A percentile compares a stretch with the other conserved stretches of the same genome.
Conservation (phyloP, 1,284 basidiomycete genomes). For the Heterobasidion irregulare region DNA sequence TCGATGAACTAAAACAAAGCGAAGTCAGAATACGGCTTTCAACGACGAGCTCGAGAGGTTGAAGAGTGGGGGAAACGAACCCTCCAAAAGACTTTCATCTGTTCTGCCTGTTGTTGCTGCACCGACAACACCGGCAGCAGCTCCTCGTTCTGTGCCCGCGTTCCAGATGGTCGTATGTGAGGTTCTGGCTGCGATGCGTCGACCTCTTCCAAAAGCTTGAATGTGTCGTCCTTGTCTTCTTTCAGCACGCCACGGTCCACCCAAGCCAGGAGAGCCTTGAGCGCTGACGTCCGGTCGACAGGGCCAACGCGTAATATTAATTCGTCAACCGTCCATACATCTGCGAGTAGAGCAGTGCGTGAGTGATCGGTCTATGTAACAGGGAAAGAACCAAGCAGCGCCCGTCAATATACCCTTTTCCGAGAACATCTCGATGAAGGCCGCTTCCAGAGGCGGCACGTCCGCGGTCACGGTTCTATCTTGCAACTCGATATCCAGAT, state of each 20-base stretch:
- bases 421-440: slow-evolving; percentile 82
- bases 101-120: slow-evolving; percentile 75
- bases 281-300: slow-evolving; percentile 51
- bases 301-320: slow-evolving; percentile 56
- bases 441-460: slow-evolving; percentile 82
- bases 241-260: slow-evolving; percentile 73
- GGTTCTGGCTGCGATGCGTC: slow-evolving; percentile 28
- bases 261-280: slow-evolving; percentile 80
- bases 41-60: slow-evolving; percentile 8
- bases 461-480: slow-evolving; percentile 74
- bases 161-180: slow-evolving; percentile 8
- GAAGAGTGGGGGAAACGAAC: slow-evolving; percentile 27
- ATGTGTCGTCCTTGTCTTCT: slow-evolving; percentile 50
- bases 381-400: background rate
- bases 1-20: slow-evolving; percentile 52
- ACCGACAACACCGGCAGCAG: slow-evolving; percentile 41
- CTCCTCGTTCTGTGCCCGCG: slow-evolving; percentile 32
- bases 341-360: slow-evolving; percentile 27
- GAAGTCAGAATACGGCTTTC: background rate
- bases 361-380: background rate
- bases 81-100: slow-evolving; percentile 84
- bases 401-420: slow-evolving; percentile 38
- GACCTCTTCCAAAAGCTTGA: slow-evolving; percentile 54
- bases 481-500: slow-evolving; percentile 70
- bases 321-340: slow-evolving; percentile 60